Evolutionary conservation across 2,329 filamentous ascomycete species (phyloP).

Genomic region (Sporothrix mexicana): DNA sequence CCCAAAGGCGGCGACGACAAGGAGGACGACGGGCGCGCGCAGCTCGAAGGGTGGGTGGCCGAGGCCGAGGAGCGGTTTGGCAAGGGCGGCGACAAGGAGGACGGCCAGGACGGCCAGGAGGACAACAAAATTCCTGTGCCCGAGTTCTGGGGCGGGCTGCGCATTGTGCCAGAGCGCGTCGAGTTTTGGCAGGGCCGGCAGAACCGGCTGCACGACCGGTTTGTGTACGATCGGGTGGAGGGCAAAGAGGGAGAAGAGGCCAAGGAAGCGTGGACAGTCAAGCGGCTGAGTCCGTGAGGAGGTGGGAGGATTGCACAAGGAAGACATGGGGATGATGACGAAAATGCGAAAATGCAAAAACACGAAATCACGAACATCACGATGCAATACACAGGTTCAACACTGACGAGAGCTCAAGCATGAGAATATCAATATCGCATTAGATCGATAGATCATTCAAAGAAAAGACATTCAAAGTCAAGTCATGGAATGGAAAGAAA

Average conservation of each 20-base stretch:
- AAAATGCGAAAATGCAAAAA: neutral
- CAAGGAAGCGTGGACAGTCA: constrained; percentile 63
- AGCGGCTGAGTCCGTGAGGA: constrained; percentile 72
- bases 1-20: constrained; percentile 44
- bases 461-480: neutral
- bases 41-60: constrained; percentile 77
- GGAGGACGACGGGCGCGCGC: constrained; percentile 69
- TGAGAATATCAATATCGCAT: neutral
- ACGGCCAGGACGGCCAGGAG: constrained; percentile 68
- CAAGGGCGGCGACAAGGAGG: constrained; percentile 78
- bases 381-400: neutral
- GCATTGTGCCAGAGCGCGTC: constrained; percentile 81
- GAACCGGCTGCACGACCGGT: constrained; percentile 91
- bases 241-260: constrained; percentile 45
- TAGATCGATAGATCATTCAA: neutral
- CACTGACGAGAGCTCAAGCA: neutral
- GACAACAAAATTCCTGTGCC: constrained; percentile 85
- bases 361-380: neutral
- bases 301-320: neutral
- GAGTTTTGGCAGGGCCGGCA: constrained; percentile 97
- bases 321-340: neutral
- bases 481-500: constrained; percentile 8
- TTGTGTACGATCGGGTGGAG: constrained; percentile 73
- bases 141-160: constrained; percentile 91
- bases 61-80: constrained; percentile 79